Base-by-base conservation (phyloP, 352 stramenopile genomes). In the Pelagophyceae sp. region DNA sequence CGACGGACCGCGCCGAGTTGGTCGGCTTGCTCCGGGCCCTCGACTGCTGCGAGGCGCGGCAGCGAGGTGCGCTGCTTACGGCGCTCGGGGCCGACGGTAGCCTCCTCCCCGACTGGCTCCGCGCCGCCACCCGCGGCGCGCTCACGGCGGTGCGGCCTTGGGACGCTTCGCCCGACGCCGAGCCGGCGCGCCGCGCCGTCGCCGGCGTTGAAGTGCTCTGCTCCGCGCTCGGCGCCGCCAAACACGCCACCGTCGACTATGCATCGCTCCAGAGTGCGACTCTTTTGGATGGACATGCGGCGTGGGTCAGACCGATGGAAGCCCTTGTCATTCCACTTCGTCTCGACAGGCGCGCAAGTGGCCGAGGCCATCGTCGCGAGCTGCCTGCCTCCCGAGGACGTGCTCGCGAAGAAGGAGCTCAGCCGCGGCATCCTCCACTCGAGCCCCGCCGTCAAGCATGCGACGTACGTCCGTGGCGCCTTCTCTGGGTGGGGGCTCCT, bases 361-460 rank as follows among this genome's bases (percentile, higher is more conserved):
- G 33, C 29, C 11, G 5, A 6, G 33, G 15, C 29, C 29, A 35
- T 54, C 35, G 67, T 74, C 20, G 38, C 27, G 67, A 6, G 15
- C 17, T 74, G 67, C 67, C 33, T 74, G 2, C 67, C 67, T 11
- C 67, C 67, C 38, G 67, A 74, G 67, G 33, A 51, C 33, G 67
- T 58, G 1, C 38, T 74, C 33, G 6, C 67, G 35, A 74, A 58
- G 67, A 74, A 74, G 38, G 67, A 74, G 17, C 38, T 74, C 3
- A 20, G 35, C 1, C 67, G 67, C 1, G 67, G 67, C 25, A 11
- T 58, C 20, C 11, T 50, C 3, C 35, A 58, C 67, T 1, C 6
- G 15, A 17, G 6, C 29, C 31, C 3, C 19, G 61, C 27, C 6
- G 67, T 31, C 17, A 32, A 32, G 5, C 27, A 15, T 0, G 20